These are phyloP conservation scores for Thalassiosira allenii DNA, from an alignment of 352 stramenopile species.

Conservation along the genomic window DNA sequence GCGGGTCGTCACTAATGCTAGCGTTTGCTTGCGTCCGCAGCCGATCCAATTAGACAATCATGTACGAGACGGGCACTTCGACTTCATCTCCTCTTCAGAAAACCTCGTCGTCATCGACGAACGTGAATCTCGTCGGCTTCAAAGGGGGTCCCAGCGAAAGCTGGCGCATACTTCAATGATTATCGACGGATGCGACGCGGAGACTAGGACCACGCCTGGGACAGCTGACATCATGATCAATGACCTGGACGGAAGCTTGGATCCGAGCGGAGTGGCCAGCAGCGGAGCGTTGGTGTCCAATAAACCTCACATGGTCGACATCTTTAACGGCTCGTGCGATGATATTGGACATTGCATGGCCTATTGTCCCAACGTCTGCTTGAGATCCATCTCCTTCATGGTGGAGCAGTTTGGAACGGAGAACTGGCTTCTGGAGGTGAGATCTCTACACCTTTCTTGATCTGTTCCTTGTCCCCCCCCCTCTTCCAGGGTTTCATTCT, in stretches of 20 bases:
- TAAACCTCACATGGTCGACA: conserved; percentile 38
- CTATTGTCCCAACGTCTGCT: conserved; percentile 58
- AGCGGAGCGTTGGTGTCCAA: conserved; percentile 52
- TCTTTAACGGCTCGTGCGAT: conserved; percentile 35
- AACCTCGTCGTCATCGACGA: conserved; percentile 30
- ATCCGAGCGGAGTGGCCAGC: conserved; percentile 29
- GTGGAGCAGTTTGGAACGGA: conserved; percentile 65
- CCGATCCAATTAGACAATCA: not conserved
- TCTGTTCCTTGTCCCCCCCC: not conserved
- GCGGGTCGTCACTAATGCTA: not conserved
- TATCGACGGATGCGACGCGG: conserved; percentile 28
- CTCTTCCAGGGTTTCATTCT: not conserved
- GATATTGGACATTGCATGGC: conserved; percentile 46
- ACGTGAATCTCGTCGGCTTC: no score
- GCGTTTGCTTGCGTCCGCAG: not conserved
- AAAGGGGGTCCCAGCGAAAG: no score
- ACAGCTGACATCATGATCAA: conserved; percentile 49
- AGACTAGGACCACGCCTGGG: not conserved
- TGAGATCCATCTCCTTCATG: conserved; percentile 49
- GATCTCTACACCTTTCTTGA: not conserved
- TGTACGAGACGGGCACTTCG: conserved; percentile 33
- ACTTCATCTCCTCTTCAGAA: conserved; percentile 43
- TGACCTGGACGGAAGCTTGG: conserved; percentile 54
- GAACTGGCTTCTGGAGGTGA: conserved; percentile 52
- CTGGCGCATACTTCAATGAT: no score